phyloP scores from a whole-genome alignment of 1,139 yeast species.

The Geotrichum citri-aurantii region DNA sequence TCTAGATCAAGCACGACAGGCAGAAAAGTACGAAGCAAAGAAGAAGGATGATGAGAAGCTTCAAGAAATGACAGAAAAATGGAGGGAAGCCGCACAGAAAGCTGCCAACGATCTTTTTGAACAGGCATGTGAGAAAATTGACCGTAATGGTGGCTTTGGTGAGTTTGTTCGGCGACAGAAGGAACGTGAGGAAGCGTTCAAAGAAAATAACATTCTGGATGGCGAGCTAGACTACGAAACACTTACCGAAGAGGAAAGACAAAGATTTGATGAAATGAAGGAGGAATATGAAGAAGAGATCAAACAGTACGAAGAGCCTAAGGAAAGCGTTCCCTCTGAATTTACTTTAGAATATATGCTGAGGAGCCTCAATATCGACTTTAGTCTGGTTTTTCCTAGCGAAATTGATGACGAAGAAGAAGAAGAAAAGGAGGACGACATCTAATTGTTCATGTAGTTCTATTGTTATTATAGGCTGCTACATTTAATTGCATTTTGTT shows the following conservation, averaged over 20 bases:
- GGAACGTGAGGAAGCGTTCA: slow-evolving; percentile 25
- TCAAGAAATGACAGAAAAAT: slow-evolving; percentile 36
- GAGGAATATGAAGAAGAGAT: slow-evolving; percentile 30
- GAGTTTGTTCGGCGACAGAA: slow-evolving; percentile 38
- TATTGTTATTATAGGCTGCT: slow-evolving; percentile 1
- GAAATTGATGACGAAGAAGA: slow-evolving; percentile 9
- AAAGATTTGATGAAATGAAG: slow-evolving; percentile 22
- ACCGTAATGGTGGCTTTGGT: slow-evolving; percentile 43
- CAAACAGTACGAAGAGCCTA: slow-evolving; percentile 30
- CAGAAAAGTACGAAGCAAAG: slow-evolving; percentile 33
- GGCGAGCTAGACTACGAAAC: slow-evolving; percentile 34
- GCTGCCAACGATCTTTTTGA: slow-evolving; percentile 43
- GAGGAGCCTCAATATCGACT: slow-evolving; percentile 39
- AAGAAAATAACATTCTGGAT: slow-evolving; percentile 22
- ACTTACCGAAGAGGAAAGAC: slow-evolving; percentile 33
- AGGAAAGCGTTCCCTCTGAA: slow-evolving; percentile 31
- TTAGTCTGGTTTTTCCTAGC: slow-evolving; percentile 37
- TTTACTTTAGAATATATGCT: slow-evolving; percentile 44
- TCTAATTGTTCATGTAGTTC: neutral
- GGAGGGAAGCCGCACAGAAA: slow-evolving; percentile 43
- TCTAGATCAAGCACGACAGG: slow-evolving; percentile 36
- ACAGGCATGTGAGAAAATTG: slow-evolving; percentile 40
- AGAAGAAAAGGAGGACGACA: neutral
- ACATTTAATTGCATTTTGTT: neutral
- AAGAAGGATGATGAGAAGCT: slow-evolving; percentile 28